These are phyloP conservation scores for Trichosporon ovoides DNA, from an alignment of 1,284 basidiomycete species.

Conservation along the genomic window DNA sequence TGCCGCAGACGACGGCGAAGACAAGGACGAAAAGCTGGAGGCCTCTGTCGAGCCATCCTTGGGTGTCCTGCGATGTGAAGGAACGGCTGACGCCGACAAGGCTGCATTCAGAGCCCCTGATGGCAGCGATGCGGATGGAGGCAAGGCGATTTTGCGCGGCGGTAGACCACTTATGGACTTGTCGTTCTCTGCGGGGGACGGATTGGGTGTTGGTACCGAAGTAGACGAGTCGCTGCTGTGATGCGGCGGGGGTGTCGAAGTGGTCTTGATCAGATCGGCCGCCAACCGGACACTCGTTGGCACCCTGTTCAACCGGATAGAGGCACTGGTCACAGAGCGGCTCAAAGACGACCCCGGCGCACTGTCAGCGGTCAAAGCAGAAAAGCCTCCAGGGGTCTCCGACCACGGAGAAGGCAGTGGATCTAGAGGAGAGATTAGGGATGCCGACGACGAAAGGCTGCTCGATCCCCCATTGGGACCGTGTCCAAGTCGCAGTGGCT, in stretches of 20 bases:
- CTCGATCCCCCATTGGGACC: conserved; percentile 16
- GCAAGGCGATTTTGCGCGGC: conserved; percentile 7
- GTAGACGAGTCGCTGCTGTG: conserved; percentile 17
- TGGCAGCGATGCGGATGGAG: conserved; percentile 11
- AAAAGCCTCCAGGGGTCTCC: conserved; percentile 10
- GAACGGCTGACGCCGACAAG: not conserved
- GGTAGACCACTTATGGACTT: not conserved
- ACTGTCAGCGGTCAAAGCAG: not conserved
- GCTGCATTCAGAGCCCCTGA: conserved; percentile 1
- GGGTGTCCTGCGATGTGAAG: conserved; percentile 1
- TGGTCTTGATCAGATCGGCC: conserved; percentile 48
- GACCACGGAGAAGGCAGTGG: conserved; percentile 48
- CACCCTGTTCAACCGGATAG: conserved; percentile 53
- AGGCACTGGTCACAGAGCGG: conserved; percentile 14
- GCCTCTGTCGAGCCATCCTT: not conserved
- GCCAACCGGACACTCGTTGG: conserved; percentile 54
- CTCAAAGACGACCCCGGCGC: not conserved
- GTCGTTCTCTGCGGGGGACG: conserved; percentile 24
- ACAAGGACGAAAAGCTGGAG: conserved; percentile 2
- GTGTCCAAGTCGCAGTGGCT: conserved; percentile 12
- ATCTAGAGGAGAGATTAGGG: conserved; percentile 47
- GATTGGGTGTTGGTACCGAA: conserved; percentile 33
- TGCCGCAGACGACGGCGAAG: not conserved
- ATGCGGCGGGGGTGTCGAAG: conserved; percentile 17
- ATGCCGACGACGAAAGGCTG: conserved; percentile 40